Evolutionary conservation across 1,284 basidiomycete species (phyloP).

Genomic region (Ceratobasidium sp.): DNA sequence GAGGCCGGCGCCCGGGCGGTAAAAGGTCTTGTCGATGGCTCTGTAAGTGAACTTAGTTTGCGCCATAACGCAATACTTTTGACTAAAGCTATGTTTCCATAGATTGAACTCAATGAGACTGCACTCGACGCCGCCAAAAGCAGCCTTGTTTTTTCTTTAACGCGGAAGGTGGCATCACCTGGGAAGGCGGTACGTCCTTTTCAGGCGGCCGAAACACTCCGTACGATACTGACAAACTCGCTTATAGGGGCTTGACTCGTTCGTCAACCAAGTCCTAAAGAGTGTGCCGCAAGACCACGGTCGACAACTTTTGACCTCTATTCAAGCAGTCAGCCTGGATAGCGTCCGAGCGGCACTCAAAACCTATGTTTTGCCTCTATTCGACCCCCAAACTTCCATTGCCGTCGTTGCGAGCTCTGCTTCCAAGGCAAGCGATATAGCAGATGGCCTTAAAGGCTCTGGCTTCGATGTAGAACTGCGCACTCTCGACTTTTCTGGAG

Average conservation of each 20-base stretch:
- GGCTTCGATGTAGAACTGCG: slow-evolving; percentile 87
- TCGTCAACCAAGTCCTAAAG: slow-evolving; percentile 89
- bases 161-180: slow-evolving; percentile 86
- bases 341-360: slow-evolving; percentile 79
- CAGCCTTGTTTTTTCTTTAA: slow-evolving; percentile 87
- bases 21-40: slow-evolving; percentile 79
- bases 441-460: slow-evolving; percentile 69
- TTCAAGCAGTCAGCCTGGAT: slow-evolving; percentile 81
- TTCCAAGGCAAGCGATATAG: slow-evolving; percentile 82
- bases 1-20: slow-evolving; percentile 83
- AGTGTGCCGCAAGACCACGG: slow-evolving; percentile 81
- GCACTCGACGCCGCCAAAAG: slow-evolving; percentile 94
- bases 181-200: slow-evolving; percentile 78
- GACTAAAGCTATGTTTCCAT: slow-evolving; percentile 25
- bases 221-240: neutral
- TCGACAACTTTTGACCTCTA: slow-evolving; percentile 80
- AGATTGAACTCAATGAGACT: slow-evolving; percentile 87
- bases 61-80: neutral
- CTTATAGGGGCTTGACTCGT: slow-evolving; percentile 79
- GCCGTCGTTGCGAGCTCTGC: slow-evolving; percentile 88
- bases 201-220: neutral
- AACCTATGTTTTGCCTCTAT: slow-evolving; percentile 89
- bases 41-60: slow-evolving; percentile 66
- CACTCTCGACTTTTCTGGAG: slow-evolving; percentile 75
- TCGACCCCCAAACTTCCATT: slow-evolving; percentile 82